Conservation (phyloP, 768 basidiomycete species). For the Phaeolepiota aurea region DNA sequence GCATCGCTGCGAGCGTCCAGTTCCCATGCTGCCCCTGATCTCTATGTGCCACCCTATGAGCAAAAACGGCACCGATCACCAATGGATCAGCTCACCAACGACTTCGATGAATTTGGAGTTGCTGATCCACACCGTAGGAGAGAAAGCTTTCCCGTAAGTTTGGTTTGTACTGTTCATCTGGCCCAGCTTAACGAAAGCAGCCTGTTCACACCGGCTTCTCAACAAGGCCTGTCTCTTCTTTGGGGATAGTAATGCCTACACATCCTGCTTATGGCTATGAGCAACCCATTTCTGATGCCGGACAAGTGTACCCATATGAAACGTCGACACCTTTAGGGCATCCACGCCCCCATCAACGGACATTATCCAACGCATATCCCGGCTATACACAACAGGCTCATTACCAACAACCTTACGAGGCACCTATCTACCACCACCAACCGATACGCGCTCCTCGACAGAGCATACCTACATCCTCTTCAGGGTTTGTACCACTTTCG, state of each 20-base stretch:
- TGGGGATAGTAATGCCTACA: neutral
- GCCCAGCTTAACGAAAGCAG: too few relatives aligned
- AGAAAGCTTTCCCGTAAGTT: conserved; percentile 54
- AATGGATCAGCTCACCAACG: conserved; percentile 49
- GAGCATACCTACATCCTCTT: conserved; percentile 57
- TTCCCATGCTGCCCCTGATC: conserved; percentile 51
- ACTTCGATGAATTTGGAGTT: conserved; percentile 60
- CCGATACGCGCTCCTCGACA: conserved; percentile 49
- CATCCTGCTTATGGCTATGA: conserved; percentile 26
- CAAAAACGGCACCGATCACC: conserved; percentile 28
- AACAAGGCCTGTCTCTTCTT: conserved; percentile 2
- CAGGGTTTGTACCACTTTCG: conserved; percentile 58
- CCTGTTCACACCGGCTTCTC: conserved; percentile 5
- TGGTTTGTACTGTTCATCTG: too few relatives aligned
- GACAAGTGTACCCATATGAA: conserved; percentile 30
- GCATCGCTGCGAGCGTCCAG: conserved; percentile 54
- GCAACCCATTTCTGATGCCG: conserved; percentile 22
- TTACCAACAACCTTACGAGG: conserved; percentile 31
- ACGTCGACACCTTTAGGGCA: conserved; percentile 21
- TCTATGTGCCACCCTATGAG: conserved; percentile 74
- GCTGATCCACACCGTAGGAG: conserved; percentile 35
- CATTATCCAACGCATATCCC: neutral
- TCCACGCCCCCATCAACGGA: conserved; percentile 15
- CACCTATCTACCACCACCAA: conserved; percentile 25
- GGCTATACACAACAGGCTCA: conserved; percentile 21